Conservation (phyloP, 306 rosid genomes). For the Begonia peltatifolia region DNA sequence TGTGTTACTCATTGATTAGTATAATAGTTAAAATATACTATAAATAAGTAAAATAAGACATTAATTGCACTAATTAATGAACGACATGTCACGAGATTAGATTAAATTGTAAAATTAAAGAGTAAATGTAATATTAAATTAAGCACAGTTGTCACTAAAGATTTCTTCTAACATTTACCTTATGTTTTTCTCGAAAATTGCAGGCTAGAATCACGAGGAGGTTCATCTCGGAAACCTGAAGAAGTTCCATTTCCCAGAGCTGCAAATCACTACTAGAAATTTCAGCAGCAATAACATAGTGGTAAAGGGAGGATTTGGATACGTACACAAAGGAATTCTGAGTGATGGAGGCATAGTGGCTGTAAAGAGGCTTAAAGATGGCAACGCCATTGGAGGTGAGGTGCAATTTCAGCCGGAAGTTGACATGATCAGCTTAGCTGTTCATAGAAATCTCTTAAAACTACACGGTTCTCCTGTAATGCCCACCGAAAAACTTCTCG, state of each 20-base stretch:
- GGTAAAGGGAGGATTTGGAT: slow-evolving; percentile 92
- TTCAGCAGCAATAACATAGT: slow-evolving; percentile 78
- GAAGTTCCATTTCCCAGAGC: slow-evolving; percentile 73
- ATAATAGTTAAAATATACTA: no score
- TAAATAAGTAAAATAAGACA: no score
- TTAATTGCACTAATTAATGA: slow-evolving; percentile 11
- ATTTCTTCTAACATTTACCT: background rate
- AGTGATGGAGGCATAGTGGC: slow-evolving; percentile 70
- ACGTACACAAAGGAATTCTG: slow-evolving; percentile 78
- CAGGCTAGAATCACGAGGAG: slow-evolving; percentile 70
- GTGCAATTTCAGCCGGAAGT: slow-evolving; percentile 92
- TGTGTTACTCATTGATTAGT: no score
- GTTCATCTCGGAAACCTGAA: slow-evolving; percentile 79
- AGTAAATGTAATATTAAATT: background rate
- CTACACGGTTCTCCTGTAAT: slow-evolving; percentile 70
- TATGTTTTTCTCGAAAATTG: slow-evolving; percentile 3
- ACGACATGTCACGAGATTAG: slow-evolving; percentile 13
- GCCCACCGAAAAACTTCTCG: slow-evolving; percentile 63
- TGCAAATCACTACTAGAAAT: slow-evolving; percentile 68
- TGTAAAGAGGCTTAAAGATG: slow-evolving; percentile 89
- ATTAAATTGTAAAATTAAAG: no score
- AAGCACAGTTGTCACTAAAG: background rate
- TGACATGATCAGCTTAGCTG: slow-evolving; percentile 93
- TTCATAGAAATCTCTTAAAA: slow-evolving; percentile 75
- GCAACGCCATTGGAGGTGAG: slow-evolving; percentile 66